Evolutionary conservation across 2,329 filamentous ascomycete genomes (phyloP).

Genomic region (Phialophora macrospora): DNA sequence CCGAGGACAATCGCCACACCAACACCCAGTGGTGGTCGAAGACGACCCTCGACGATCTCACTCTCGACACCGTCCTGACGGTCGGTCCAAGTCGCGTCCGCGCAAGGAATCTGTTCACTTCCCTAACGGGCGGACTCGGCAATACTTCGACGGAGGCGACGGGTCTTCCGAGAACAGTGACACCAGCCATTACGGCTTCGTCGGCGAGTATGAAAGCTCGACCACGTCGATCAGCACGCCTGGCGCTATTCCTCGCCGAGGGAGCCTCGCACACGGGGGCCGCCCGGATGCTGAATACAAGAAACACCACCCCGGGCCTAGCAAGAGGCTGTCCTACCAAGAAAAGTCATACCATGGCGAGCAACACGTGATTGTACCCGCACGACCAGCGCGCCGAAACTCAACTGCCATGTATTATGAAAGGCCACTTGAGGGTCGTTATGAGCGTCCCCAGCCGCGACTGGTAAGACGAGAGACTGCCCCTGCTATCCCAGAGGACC

Average conservation of each 20-base stretch:
- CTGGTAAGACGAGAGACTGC: slow-evolving; percentile 23
- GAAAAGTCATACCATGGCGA: slow-evolving; percentile 29
- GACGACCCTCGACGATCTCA: slow-evolving; percentile 28
- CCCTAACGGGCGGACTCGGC: slow-evolving; percentile 27
- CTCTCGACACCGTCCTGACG: slow-evolving; percentile 27
- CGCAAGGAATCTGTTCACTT: slow-evolving; percentile 29
- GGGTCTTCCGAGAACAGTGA: slow-evolving; percentile 32
- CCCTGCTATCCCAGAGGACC: slow-evolving; percentile 27
- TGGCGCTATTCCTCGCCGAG: slow-evolving; percentile 31
- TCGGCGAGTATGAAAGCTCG: slow-evolving; percentile 31
- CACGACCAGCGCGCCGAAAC: slow-evolving; percentile 17
- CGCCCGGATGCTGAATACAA: slow-evolving; percentile 30
- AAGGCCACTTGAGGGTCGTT: slow-evolving; percentile 20
- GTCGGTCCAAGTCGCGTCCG: slow-evolving; percentile 28
- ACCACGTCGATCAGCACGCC: slow-evolving; percentile 30
- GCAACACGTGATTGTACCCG: slow-evolving; percentile 15
- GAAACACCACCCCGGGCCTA: slow-evolving; percentile 28
- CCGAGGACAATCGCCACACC: slow-evolving; percentile 29
- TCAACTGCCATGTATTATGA: slow-evolving; percentile 21
- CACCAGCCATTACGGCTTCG: slow-evolving; percentile 31
- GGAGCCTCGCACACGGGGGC: slow-evolving; percentile 27
- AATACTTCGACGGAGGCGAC: slow-evolving; percentile 29
- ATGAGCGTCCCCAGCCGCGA: slow-evolving; percentile 21
- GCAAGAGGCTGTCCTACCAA: slow-evolving; percentile 26
- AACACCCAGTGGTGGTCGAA: slow-evolving; percentile 26